A percentile compares a stretch with the other conserved stretches of the same genome.
Conservation (phyloP, 768 basidiomycete species). For the Suillus lakei region DNA sequence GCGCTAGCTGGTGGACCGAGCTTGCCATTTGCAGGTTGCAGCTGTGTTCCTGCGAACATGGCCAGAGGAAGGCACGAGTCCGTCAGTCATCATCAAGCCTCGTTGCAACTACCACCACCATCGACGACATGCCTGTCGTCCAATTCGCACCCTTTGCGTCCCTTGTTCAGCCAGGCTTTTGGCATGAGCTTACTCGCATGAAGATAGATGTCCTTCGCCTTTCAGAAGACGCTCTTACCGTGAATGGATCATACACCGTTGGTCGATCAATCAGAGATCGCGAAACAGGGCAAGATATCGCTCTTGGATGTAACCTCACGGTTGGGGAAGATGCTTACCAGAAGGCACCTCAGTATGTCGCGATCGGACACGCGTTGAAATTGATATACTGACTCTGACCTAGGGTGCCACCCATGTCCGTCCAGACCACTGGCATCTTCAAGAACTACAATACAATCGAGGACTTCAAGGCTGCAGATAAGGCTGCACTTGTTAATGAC, state of each 20-base stretch:
- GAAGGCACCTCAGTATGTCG: conserved; percentile 48
- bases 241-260: conserved; percentile 70
- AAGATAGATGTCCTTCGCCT: conserved; percentile 92
- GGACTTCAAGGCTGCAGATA: conserved; percentile 90
- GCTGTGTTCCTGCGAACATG: not conserved
- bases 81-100: not conserved
- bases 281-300: conserved; percentile 74
- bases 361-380: conserved; percentile 11
- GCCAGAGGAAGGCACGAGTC: not conserved
- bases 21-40: conserved; percentile 5
- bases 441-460: conserved; percentile 99
- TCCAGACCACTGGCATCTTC: conserved; percentile 64
- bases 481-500: conserved; percentile 82
- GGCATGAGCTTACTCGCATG: conserved; percentile 86
- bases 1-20: not conserved
- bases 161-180: conserved; percentile 88
- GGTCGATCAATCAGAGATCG: conserved; percentile 78
- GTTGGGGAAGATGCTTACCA: conserved; percentile 71
- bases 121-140: conserved; percentile 56
- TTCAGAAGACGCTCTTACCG: conserved; percentile 68
- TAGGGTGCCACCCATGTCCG: conserved; percentile 54
- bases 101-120: conserved; percentile 9
- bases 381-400: conserved; percentile 1
- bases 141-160: conserved; percentile 92
- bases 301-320: conserved; percentile 68